These are phyloP conservation scores for Rhodosorus marinus DNA, from an alignment of 23 red algal species.

Conservation along the genomic window DNA sequence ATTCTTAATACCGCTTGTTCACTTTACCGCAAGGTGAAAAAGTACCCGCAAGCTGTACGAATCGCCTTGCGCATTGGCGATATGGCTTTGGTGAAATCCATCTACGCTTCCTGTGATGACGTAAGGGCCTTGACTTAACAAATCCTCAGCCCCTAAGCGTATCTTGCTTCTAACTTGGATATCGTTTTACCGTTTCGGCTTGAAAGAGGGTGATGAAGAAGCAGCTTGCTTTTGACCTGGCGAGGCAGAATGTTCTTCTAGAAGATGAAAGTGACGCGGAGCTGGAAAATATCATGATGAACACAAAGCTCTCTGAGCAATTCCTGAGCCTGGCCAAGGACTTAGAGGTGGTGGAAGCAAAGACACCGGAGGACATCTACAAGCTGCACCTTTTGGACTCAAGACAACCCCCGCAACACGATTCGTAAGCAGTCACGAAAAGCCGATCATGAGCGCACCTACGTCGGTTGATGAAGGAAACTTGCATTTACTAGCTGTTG, in stretches of 20 bases:
- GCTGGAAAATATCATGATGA: slow-evolving; percentile 47
- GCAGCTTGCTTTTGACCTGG: slow-evolving; percentile 70
- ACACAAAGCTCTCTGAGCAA: slow-evolving; percentile 41
- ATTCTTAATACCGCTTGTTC: slow-evolving; percentile 30
- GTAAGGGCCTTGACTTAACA: too few species aligned
- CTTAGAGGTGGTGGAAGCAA: slow-evolving; percentile 81
- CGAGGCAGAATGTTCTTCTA: slow-evolving; percentile 30
- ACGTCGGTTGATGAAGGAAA: too few species aligned
- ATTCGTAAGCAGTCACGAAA: too few species aligned
- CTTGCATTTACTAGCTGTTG: too few species aligned
- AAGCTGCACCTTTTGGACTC: slow-evolving; percentile 81
- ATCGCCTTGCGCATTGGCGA: slow-evolving; percentile 73
- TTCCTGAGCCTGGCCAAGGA: slow-evolving; percentile 61
- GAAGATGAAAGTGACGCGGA: slow-evolving; percentile 66
- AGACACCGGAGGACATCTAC: slow-evolving; percentile 93
- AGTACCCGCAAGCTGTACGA: slow-evolving; percentile 40
- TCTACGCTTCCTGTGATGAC: slow-evolving; percentile 4
- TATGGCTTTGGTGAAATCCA: slow-evolving; percentile 17
- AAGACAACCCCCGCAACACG: too few species aligned
- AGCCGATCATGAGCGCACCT: too few species aligned
- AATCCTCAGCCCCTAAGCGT: too few species aligned
- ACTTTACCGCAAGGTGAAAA: slow-evolving; percentile 33
- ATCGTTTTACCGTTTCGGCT: too few species aligned
- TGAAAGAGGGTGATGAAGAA: too few species aligned
- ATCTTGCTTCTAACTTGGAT: too few species aligned